Conservation (phyloP, 371 early-diverging fungal genomes). For the Mortierella sp. region DNA sequence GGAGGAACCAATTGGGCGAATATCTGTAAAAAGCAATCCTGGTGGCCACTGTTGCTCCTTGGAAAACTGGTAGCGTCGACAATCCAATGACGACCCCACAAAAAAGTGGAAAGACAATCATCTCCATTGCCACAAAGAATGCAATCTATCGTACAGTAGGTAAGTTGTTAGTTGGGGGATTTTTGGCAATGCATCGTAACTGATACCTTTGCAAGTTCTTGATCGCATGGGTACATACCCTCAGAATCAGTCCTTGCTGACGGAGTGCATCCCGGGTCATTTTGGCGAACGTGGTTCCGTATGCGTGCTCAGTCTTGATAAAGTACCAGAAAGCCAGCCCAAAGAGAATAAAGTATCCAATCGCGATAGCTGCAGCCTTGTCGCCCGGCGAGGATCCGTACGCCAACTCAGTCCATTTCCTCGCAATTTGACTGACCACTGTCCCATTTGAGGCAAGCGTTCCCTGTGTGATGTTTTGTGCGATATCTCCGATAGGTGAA, state of each 20-base stretch:
- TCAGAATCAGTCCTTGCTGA: slow-evolving; percentile 71
- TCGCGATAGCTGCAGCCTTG: slow-evolving; percentile 49
- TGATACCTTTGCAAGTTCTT: not conserved
- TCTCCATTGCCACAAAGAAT: slow-evolving; percentile 88
- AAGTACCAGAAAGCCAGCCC: slow-evolving; percentile 44
- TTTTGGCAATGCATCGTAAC: not conserved
- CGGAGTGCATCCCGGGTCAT: slow-evolving; percentile 63
- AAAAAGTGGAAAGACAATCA: slow-evolving; percentile 85
- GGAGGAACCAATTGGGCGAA: slow-evolving; percentile 76
- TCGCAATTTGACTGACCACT: slow-evolving; percentile 17
- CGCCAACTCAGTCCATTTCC: slow-evolving; percentile 43
- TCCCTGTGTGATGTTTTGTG: slow-evolving; percentile 8
- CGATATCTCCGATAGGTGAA: not conserved
- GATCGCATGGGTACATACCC: slow-evolving; percentile 24
- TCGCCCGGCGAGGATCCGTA: slow-evolving; percentile 54
- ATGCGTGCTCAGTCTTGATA: slow-evolving; percentile 20
- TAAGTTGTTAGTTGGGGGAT: not conserved
- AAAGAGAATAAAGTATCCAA: slow-evolving; percentile 57
- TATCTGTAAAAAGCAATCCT: slow-evolving; percentile 65
- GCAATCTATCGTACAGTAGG: slow-evolving; percentile 57
- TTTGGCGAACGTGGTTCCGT: slow-evolving; percentile 59
- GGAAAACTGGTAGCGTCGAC: slow-evolving; percentile 79
- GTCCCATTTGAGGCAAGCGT: slow-evolving; percentile 6
- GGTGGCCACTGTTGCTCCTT: slow-evolving; percentile 63
- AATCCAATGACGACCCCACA: slow-evolving; percentile 87